These are phyloP conservation scores for Moesziomyces sp. DNA, from an alignment of 1,284 basidiomycete genomes.

Conservation along the genomic window DNA sequence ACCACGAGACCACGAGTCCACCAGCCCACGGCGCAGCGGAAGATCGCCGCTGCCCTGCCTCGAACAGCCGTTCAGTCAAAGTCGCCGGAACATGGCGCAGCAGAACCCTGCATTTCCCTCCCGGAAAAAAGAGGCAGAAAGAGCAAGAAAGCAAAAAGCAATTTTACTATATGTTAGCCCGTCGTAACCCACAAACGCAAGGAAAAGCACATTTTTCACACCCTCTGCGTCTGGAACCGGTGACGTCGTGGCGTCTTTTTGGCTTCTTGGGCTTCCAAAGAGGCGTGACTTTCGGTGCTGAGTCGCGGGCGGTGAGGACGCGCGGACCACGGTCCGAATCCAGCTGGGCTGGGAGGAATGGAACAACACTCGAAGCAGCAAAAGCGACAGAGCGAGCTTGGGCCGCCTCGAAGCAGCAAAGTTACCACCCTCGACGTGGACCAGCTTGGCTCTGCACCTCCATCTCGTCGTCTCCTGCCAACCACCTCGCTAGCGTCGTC, in stretches of 20 bases:
- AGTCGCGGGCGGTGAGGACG: constrained; percentile 3
- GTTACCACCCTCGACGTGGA: neutral
- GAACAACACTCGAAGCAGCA: neutral
- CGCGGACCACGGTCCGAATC: constrained; percentile 8
- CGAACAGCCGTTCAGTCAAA: neutral
- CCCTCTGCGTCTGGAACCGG: no score
- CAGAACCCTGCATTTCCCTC: constrained; percentile 14
- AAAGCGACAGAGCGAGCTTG: neutral
- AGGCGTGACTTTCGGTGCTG: no score
- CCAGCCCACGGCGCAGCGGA: no score
- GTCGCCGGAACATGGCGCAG: constrained; percentile 6
- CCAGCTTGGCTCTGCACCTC: neutral
- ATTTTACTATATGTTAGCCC: neutral
- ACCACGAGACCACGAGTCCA: neutral
- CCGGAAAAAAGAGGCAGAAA: neutral
- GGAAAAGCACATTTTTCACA: no score
- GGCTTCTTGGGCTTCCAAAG: no score
- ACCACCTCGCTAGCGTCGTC: constrained; percentile 15
- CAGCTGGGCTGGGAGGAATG: neutral
- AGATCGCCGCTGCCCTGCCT: no score
- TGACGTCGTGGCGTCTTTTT: no score
- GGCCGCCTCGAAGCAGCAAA: neutral
- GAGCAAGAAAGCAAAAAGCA: neutral
- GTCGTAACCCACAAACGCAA: no score
- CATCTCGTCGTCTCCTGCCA: constrained; percentile 5